Evolutionary conservation across 768 basidiomycete genomes (phyloP), one percentile per base, ranked within the genome.

Genomic region (Hygrophorus russula): DNA sequence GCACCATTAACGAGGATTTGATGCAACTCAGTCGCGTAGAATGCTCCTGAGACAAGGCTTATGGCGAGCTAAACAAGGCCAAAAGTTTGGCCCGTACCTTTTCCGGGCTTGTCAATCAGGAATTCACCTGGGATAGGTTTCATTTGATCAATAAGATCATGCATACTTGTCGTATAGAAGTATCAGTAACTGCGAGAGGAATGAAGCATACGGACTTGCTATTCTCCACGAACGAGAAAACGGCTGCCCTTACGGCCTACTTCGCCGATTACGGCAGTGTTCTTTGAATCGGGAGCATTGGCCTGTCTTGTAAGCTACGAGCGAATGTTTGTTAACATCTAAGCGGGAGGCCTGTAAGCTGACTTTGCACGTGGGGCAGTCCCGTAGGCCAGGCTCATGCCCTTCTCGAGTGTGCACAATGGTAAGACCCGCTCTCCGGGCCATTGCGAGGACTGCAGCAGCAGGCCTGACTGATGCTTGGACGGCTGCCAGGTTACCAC

Each of bases 301-400:
- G 43, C 43, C 37, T 44, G 43, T 2, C 43, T 4, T 13, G 43
- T 44, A 36, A 44, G 43, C 43, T 44, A 14, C 19, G 40, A 34
- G 32, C n/a, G 17, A 43, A n/a, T 13, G 27, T 19, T 15, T 37
- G 18, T 13, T 20, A 36, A 10, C 19, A 8, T 34, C 28, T 44
- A 8, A 44, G 35, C 6, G 15, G 7, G 13, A 15, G 27, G 20
- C 27, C 7, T 15, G 9, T 19, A 11, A 33, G 35, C 42, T 17
- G 10, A 44, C 43, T 36, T 44, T 44, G 43, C 35, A 44, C n/a
- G 43, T 44, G 17, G 43, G 43, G 18, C 43, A 44, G 17, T 44
- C 43, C 37, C 43, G 43, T 20, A 44, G 37, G 13, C 36, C 36
- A 44, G 43, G 43, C 27, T 44, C 43, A 36, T 44, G 43, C 13